Evolutionary conservation across 1,139 yeast species (phyloP), one percentile per base, ranked within the genome.

Genomic region (Spathaspora sp.): DNA sequence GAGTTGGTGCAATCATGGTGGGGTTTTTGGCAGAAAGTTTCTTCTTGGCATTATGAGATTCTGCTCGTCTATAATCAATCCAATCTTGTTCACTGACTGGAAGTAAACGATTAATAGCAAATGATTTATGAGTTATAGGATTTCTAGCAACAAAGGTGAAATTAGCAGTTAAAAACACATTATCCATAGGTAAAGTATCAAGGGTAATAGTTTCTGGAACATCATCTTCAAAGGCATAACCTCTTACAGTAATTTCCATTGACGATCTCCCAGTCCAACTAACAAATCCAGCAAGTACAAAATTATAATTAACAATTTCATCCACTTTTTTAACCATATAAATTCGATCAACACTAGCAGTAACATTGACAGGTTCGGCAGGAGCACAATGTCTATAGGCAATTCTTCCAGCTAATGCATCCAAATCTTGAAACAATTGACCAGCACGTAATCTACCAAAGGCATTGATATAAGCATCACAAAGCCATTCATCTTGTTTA

Each of bases 121-220:
- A 87, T 1, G 96, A 84, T 61, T 80, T 85, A 64, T 88, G 95
- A 20, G 97, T 89, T 45, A 81, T 80, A 10, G 97, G 97, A 63
- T 91, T 88, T 63, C 97, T 80, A 15, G 97, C 97, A 34, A 90
- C 98, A 69, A 91, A 90, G 0, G 98, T 91, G 73, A 91, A 91
- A 60, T 88, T 88, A 11, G 97, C 97, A 29, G 90, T 82, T 56
- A 90, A 69, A 64, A 90, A 86, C 26, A 74, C 70, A 45, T 72
- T 70, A n/a, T 68, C 72, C 13, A 59, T 61, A 11, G 77, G 74
- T 47, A 75, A 65, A 33, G 80, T 77, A 49, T 79, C 81, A 46
- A 79, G 74, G 40, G 72, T 72, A 45, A 71, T 62, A 11, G 51
- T 49, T 6, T 66, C 65, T 1, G 82, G 76, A 6, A 79, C 51